Conservation (phyloP, 2,329 filamentous ascomycete species). For the Fusarium gaditjirri region DNA sequence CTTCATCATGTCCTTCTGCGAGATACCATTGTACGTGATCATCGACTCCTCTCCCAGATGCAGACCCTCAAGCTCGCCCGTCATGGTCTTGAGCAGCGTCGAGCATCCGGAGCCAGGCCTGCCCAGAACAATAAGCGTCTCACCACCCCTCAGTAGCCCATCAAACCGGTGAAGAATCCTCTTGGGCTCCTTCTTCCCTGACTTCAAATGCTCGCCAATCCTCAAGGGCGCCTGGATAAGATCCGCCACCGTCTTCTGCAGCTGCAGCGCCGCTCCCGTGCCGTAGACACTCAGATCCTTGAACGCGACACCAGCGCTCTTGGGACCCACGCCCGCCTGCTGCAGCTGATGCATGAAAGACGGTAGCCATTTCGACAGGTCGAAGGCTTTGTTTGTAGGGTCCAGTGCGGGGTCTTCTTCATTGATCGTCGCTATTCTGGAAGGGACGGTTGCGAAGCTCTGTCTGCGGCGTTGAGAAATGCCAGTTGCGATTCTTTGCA, state of each 20-base stretch:
- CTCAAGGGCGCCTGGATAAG: not conserved
- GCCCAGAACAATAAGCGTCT: slow-evolving; percentile 34
- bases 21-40: slow-evolving; percentile 73
- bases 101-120: slow-evolving; percentile 53
- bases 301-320: slow-evolving; percentile 52
- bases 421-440: not conserved
- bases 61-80: slow-evolving; percentile 57
- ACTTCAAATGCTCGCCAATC: not conserved
- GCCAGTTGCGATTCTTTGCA: slow-evolving; percentile 18
- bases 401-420: slow-evolving; percentile 9
- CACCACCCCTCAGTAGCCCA: slow-evolving; percentile 13
- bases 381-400: slow-evolving; percentile 15
- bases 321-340: slow-evolving; percentile 1
- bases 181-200: slow-evolving; percentile 12
- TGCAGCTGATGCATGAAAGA: slow-evolving; percentile 9
- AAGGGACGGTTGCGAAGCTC: not conserved
- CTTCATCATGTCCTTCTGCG: slow-evolving; percentile 62
- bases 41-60: slow-evolving; percentile 59
- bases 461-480: slow-evolving; percentile 14
- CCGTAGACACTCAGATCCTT: slow-evolving; percentile 57
- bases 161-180: slow-evolving; percentile 25
- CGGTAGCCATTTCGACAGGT: slow-evolving; percentile 24
- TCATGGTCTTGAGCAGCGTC: slow-evolving; percentile 25
- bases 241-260: slow-evolving; percentile 52
- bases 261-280: slow-evolving; percentile 50